Evolutionary conservation across 371 early-diverging fungal species (phyloP).

Genomic region (Mucor irregularis): DNA sequence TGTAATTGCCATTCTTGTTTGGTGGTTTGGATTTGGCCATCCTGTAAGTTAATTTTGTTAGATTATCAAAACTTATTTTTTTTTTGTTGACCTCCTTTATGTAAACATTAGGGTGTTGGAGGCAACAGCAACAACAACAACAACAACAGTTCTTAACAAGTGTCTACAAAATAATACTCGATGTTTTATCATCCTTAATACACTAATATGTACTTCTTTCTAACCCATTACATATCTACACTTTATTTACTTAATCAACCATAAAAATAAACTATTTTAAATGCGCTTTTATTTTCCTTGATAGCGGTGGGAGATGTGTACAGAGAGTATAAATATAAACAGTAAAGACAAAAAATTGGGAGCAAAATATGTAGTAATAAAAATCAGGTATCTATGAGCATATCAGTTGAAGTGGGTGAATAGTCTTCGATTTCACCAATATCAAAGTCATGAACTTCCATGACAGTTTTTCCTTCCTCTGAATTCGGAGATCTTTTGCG

Average conservation of each 20-base stretch:
- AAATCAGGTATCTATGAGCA: conserved; percentile 25
- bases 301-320: background rate
- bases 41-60: conserved; percentile 18
- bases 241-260: background rate
- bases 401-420: conserved; percentile 12
- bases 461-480: conserved; percentile 43
- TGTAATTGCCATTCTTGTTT: conserved; percentile 51
- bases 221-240: background rate
- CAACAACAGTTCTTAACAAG: background rate
- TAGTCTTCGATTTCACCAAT: conserved; percentile 27
- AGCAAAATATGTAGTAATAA: background rate
- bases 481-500: conserved; percentile 31
- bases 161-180: too few species aligned
- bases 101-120: conserved; percentile 14
- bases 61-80: background rate
- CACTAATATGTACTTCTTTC: background rate
- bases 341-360: background rate
- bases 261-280: background rate
- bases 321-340: background rate
- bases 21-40: conserved; percentile 55
- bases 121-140: conserved; percentile 1
- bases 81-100: background rate
- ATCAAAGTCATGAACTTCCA: conserved; percentile 58
- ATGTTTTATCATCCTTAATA: background rate
- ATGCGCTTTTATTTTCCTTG: background rate